A percentile compares a stretch with the other conserved stretches of the same genome.
phyloP scores from a whole-genome alignment of 257 asterid genomes.

The Solanum lignicaule region DNA sequence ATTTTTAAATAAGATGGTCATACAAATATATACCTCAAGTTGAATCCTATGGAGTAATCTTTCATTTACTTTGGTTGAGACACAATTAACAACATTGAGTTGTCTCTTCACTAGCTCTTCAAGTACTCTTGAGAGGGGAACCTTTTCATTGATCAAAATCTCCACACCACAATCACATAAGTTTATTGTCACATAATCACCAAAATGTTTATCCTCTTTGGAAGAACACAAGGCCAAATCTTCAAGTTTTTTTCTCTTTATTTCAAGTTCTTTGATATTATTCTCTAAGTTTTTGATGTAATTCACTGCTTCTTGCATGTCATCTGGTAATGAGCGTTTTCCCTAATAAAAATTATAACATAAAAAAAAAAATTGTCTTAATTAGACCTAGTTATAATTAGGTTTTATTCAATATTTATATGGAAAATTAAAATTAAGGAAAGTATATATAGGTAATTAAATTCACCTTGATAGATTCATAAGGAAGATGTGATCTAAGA shows the following conservation, averaged over 20 bases:
- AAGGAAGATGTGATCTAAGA: constrained; percentile 18
- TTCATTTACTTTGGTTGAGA: not conserved
- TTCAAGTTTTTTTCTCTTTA: not conserved
- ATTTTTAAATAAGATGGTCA: not conserved
- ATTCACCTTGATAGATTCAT: constrained; percentile 13
- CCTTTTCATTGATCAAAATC: not conserved
- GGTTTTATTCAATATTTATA: not conserved
- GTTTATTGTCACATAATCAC: not conserved
- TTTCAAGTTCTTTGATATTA: not conserved
- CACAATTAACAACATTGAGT: not conserved
- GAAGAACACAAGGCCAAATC: not conserved
- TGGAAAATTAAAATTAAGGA: not conserved
- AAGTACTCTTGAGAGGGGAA: not conserved
- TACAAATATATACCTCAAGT: not conserved
- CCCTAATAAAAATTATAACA: not conserved
- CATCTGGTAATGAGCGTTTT: not conserved
- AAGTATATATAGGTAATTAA: not conserved
- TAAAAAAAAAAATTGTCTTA: not conserved
- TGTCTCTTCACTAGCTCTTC: not conserved
- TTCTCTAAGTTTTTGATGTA: not conserved
- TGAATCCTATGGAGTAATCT: not conserved
- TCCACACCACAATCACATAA: not conserved
- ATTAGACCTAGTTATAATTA: not conserved
- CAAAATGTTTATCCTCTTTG: not conserved
- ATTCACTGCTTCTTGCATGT: not conserved